Percentiles rank a stretch among this genome's conserved stretches.
phyloP scores from a whole-genome alignment of 2,329 filamentous ascomycete genomes.

The Penicillium sp. region DNA sequence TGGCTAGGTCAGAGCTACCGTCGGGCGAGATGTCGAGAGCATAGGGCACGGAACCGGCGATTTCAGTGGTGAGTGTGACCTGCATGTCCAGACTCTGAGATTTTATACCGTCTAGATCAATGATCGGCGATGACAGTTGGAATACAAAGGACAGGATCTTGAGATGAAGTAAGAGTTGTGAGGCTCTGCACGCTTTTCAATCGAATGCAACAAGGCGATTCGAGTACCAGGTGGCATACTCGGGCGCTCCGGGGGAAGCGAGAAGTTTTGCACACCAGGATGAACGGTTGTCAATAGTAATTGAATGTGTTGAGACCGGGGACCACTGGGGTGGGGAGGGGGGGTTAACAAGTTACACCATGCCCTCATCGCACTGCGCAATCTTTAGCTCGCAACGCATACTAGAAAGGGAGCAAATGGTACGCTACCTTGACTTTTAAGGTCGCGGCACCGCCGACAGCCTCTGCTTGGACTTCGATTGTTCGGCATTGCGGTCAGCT shows the following conservation, averaged over 20 bases:
- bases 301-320: neutral
- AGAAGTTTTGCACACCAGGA: constrained; percentile 7
- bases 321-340: no score
- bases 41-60: constrained; percentile 6
- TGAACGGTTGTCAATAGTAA: constrained; percentile 2
- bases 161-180: constrained; percentile 11
- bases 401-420: neutral
- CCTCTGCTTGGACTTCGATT: constrained; percentile 15
- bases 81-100: neutral
- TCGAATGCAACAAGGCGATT: constrained; percentile 8
- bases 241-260: constrained; percentile 3
- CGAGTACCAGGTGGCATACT: constrained; percentile 2
- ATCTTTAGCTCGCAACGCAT: neutral
- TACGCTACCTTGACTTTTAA: constrained; percentile 14
- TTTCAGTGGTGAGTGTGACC: constrained; percentile 1
- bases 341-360: neutral
- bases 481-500: constrained; percentile 5
- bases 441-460: constrained; percentile 12
- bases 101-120: neutral
- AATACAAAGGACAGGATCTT: constrained; percentile 6
- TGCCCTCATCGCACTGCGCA: constrained; percentile 8
- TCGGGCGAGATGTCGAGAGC: constrained; percentile 6
- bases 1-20: constrained; percentile 2
- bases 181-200: constrained; percentile 15
- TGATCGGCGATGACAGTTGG: neutral